Conservation (phyloP, 2,329 filamentous ascomycete species). For the Claviceps citrina region DNA sequence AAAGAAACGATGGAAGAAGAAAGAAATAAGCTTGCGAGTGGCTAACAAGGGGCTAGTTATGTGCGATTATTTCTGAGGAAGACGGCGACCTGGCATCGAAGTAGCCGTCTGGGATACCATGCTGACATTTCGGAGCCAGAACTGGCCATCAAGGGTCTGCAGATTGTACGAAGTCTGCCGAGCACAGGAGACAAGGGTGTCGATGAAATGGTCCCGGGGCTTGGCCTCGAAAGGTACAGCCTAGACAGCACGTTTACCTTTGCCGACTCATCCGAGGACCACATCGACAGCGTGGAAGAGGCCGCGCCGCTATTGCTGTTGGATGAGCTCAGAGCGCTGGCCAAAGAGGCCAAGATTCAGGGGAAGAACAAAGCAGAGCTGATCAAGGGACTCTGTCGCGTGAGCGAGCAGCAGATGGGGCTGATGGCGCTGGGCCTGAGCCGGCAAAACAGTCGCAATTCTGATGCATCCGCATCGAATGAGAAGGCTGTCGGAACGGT, state of each 20-base stretch:
- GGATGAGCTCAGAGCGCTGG: slow-evolving; percentile 71
- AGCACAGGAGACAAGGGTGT: slow-evolving; percentile 3
- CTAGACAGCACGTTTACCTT: slow-evolving; percentile 54
- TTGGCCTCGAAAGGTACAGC: slow-evolving; percentile 26
- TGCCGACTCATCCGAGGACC: slow-evolving; percentile 59
- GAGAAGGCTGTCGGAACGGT: slow-evolving; percentile 19
- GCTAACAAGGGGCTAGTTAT: slow-evolving; percentile 40
- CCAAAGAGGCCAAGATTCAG: slow-evolving; percentile 72
- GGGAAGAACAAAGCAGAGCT: slow-evolving; percentile 81
- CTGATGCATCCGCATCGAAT: slow-evolving; percentile 27
- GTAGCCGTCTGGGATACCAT: slow-evolving; percentile 62
- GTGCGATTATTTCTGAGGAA: slow-evolving; percentile 88
- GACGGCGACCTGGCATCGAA: slow-evolving; percentile 78
- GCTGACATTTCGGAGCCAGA: slow-evolving; percentile 66
- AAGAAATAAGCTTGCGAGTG: background rate
- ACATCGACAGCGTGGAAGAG: slow-evolving; percentile 66
- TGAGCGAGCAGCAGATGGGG: slow-evolving; percentile 59
- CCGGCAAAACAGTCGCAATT: slow-evolving; percentile 46
- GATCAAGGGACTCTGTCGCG: slow-evolving; percentile 53
- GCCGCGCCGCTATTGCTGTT: slow-evolving; percentile 68
- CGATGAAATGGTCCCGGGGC: slow-evolving; percentile 12
- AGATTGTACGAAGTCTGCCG: slow-evolving; percentile 42
- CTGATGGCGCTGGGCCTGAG: slow-evolving; percentile 55
- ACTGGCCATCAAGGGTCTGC: slow-evolving; percentile 48
- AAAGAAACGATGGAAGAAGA: background rate